Percentiles rank a stretch among this genome's conserved stretches.
phyloP scores from a whole-genome alignment of 2,329 filamentous ascomycete species.

The Juglanconis sp. region DNA sequence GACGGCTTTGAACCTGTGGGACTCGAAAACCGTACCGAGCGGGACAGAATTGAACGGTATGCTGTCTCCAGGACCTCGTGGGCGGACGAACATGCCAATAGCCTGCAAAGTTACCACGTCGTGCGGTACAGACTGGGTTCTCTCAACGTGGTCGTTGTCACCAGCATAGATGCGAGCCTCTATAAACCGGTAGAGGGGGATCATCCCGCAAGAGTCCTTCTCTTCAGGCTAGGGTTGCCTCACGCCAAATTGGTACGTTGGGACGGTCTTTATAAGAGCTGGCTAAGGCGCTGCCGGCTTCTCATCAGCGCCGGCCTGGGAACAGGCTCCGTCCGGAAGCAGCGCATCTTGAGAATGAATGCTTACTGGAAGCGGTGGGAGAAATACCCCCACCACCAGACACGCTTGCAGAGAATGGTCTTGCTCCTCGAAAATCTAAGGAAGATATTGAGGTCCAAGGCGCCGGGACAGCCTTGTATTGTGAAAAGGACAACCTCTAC shows the following conservation, averaged over 20 bases:
- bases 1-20: neutral
- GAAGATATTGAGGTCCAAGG: neutral
- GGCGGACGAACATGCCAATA: neutral
- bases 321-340: neutral
- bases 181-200: neutral
- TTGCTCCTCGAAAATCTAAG: neutral
- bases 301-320: neutral
- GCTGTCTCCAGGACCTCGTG: neutral
- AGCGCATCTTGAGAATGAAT: neutral
- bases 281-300: neutral
- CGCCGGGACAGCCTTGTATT: neutral
- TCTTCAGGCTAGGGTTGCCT: neutral
- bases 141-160: neutral
- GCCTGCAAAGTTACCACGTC: neutral
- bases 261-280: neutral
- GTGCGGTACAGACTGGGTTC: neutral
- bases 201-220: neutral
- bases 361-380: neutral
- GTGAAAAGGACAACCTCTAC: no score
- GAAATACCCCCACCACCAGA: neutral
- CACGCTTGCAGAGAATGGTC: neutral
- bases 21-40: neutral
- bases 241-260: neutral
- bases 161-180: neutral
- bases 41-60: neutral